Conservation (phyloP, 2,329 filamentous ascomycete species). For the Aureobasidium sp. region DNA sequence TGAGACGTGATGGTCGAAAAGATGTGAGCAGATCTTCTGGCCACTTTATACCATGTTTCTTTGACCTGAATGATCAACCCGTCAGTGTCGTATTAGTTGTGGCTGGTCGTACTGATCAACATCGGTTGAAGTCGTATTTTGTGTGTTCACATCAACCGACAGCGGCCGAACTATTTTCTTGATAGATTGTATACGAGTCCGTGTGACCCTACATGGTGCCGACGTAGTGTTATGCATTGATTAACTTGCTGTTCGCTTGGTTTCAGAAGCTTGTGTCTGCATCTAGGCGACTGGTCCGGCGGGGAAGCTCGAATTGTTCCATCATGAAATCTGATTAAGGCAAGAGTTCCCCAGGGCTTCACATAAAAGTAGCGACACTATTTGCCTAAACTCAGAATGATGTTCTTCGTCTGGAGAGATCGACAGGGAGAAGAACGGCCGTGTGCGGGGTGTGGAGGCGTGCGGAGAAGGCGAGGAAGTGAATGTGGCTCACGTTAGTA, state of each 20-base stretch:
- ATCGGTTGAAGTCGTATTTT: not conserved
- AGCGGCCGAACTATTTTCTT: too few relatives aligned
- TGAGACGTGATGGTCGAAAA: not conserved
- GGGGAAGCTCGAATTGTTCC: not conserved
- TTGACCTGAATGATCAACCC: not conserved
- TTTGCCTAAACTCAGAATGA: not conserved
- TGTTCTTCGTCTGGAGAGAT: not conserved
- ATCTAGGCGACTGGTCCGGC: not conserved
- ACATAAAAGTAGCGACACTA: not conserved
- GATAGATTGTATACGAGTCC: not conserved
- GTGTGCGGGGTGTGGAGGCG: not conserved
- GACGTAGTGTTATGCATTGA: not conserved
- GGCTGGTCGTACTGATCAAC: not conserved
- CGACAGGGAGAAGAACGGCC: not conserved
- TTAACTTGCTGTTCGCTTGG: not conserved
- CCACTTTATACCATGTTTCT: not conserved
- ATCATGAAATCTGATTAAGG: not conserved
- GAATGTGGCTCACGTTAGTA: not conserved
- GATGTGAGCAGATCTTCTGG: not conserved
- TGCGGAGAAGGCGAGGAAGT: not conserved
- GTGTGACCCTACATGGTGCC: not conserved
- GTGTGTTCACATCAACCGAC: not conserved
- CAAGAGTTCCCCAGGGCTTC: not conserved
- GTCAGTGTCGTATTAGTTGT: not conserved
- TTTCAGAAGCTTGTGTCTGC: not conserved